Conservation (phyloP, 306 rosid genomes). For the Vicia faba region DNA sequence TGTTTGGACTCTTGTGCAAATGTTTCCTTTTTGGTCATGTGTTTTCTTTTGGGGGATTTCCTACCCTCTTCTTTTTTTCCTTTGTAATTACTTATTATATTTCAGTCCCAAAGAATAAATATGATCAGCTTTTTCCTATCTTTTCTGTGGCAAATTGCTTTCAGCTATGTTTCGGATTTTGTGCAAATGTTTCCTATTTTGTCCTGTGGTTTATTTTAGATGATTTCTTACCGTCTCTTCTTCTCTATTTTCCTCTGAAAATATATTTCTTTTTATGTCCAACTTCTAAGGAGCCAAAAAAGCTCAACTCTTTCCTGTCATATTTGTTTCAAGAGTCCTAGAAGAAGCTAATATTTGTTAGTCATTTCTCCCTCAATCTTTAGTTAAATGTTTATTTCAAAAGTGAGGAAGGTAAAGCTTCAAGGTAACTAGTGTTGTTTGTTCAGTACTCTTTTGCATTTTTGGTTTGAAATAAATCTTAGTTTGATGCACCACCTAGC, state of each 20-base stretch:
- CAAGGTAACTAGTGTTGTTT: background rate
- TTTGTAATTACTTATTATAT: background rate
- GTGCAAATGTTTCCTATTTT: background rate
- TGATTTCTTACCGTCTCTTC: background rate
- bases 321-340: background rate
- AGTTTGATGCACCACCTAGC: background rate
- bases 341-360: background rate
- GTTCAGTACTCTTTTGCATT: background rate
- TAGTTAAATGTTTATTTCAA: background rate
- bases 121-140: background rate
- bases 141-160: background rate
- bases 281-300: background rate
- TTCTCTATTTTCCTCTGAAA: background rate
- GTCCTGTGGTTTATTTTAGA: background rate
- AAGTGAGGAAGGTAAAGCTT: conserved; percentile 3
- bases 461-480: background rate
- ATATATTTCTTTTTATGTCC: background rate
- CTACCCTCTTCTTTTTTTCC: background rate
- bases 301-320: background rate
- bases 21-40: background rate
- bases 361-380: background rate
- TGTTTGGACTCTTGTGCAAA: background rate
- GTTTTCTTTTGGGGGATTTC: background rate
- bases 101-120: background rate
- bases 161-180: background rate